phyloP scores from a whole-genome alignment of 2,329 filamentous ascomycete genomes.

The Pseudogymnoascus sp. region DNA sequence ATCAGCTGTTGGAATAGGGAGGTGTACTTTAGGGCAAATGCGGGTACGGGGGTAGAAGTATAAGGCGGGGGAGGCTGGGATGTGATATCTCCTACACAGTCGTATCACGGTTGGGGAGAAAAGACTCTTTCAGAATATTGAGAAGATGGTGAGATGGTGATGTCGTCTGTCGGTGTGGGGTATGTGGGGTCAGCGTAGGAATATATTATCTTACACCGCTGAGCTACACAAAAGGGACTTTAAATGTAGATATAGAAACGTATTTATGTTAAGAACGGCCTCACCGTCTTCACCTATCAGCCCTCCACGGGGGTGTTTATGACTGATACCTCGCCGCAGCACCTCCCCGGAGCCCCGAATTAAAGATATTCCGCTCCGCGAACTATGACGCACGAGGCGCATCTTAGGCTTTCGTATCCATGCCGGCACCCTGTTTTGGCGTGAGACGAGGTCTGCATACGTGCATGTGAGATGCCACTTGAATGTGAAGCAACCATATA shows the following conservation, averaged over 20 bases:
- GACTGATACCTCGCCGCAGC: not conserved
- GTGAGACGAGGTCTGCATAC: not conserved
- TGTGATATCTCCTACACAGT: not conserved
- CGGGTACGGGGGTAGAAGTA: not conserved
- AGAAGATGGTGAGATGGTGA: not conserved
- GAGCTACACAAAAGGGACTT: not conserved
- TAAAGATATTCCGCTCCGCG: conserved; percentile 8
- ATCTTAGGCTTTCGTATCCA: not conserved
- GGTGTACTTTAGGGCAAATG: not conserved
- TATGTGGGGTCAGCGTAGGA: not conserved
- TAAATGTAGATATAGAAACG: not conserved
- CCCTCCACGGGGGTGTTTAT: not conserved
- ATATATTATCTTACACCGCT: not conserved
- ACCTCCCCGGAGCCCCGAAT: not conserved
- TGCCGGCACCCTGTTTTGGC: not conserved
- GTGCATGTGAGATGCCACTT: not conserved
- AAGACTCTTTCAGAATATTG: not conserved
- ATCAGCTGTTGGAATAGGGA: not conserved
- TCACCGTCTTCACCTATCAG: conserved; percentile 7
- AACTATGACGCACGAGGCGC: conserved; percentile 5
- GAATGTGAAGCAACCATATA: conserved; percentile 3
- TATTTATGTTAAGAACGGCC: not conserved
- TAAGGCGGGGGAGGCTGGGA: not conserved
- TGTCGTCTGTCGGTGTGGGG: not conserved
- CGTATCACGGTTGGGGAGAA: not conserved